phyloP scores from a whole-genome alignment of 2,329 filamentous ascomycete genomes.

The Fusarium sp. region DNA sequence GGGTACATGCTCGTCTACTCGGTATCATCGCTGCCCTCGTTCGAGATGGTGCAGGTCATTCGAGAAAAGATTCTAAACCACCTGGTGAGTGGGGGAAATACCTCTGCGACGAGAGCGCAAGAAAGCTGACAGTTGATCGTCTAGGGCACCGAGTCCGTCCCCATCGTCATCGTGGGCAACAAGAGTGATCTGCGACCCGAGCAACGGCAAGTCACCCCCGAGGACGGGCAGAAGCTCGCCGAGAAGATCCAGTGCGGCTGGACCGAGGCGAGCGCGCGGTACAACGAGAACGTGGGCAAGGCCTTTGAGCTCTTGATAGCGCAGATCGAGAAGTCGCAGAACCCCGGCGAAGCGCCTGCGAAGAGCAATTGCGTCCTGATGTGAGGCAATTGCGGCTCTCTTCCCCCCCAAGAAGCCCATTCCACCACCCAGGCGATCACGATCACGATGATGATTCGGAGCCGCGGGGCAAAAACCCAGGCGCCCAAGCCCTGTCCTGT shows the following conservation, averaged over 20 bases:
- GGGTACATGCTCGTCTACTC: conserved; percentile 99
- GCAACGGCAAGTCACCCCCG: conserved; percentile 88
- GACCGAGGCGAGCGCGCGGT: conserved; percentile 93
- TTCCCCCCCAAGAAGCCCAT: not conserved
- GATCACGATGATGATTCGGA: conserved; percentile 15
- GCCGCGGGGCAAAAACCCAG: conserved; percentile 34
- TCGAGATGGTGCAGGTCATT: conserved; percentile 97
- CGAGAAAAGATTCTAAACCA: conserved; percentile 98
- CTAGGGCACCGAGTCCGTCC: conserved; percentile 91
- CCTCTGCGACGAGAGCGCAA: not conserved
- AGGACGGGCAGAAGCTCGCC: conserved; percentile 86
- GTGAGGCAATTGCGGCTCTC: conserved; percentile 58
- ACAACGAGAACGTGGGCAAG: conserved; percentile 92
- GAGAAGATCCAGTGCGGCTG: conserved; percentile 92
- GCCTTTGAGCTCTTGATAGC: conserved; percentile 95
- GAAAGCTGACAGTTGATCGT: not conserved
- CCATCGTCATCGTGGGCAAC: conserved; percentile 95
- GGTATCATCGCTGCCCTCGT: conserved; percentile 92
- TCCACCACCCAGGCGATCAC: conserved; percentile 8
- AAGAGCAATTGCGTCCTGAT: conserved; percentile 87
- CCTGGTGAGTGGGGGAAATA: conserved; percentile 72
- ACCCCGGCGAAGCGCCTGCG: conserved; percentile 84
- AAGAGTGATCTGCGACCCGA: conserved; percentile 95
- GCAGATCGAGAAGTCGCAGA: conserved; percentile 94
- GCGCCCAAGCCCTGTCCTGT: conserved; percentile 14